phyloP scores from a whole-genome alignment of 75 land plant genomes.

The Larix kaempferi region DNA sequence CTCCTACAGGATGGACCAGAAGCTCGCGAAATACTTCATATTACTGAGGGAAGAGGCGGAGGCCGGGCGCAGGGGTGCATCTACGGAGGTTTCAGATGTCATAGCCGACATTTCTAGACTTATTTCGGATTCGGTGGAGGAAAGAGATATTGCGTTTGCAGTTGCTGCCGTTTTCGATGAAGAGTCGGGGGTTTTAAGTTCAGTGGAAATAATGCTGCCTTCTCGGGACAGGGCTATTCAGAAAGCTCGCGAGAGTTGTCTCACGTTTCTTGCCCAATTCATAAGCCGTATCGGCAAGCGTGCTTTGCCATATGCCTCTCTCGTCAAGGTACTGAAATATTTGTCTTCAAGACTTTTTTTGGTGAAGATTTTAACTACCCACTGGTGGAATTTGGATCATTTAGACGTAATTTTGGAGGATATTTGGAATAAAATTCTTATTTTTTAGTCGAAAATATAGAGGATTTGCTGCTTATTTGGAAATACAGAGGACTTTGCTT shows the following conservation, averaged over 20 bases:
- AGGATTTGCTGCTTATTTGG: no score
- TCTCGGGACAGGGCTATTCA: slow-evolving; percentile 18
- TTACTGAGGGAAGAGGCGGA: slow-evolving; percentile 30
- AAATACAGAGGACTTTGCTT: no score
- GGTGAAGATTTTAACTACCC: no score
- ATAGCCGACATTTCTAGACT: slow-evolving; percentile 21
- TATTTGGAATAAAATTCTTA: no score
- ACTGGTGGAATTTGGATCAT: no score
- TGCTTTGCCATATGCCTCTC: slow-evolving; percentile 18
- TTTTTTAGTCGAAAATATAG: no score
- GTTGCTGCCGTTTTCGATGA: slow-evolving; percentile 37
- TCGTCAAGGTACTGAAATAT: slow-evolving; percentile 24
- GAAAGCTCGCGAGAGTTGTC: slow-evolving; percentile 28
- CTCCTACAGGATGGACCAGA: slow-evolving; percentile 24
- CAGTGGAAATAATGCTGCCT: slow-evolving; percentile 19
- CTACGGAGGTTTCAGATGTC: slow-evolving; percentile 16
- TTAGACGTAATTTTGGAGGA: no score
- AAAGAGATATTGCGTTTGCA: slow-evolving; percentile 32
- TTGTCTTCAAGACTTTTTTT: no score
- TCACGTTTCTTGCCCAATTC: slow-evolving; percentile 15
- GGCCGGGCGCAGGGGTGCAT: slow-evolving; percentile 14
- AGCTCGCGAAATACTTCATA: slow-evolving; percentile 22
- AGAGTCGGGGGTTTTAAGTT: slow-evolving; percentile 26
- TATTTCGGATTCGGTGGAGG: slow-evolving; percentile 19
- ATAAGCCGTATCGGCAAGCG: slow-evolving; percentile 19